phyloP scores from a whole-genome alignment of 345 rosid species.

The Arabidopsis arenosa region DNA sequence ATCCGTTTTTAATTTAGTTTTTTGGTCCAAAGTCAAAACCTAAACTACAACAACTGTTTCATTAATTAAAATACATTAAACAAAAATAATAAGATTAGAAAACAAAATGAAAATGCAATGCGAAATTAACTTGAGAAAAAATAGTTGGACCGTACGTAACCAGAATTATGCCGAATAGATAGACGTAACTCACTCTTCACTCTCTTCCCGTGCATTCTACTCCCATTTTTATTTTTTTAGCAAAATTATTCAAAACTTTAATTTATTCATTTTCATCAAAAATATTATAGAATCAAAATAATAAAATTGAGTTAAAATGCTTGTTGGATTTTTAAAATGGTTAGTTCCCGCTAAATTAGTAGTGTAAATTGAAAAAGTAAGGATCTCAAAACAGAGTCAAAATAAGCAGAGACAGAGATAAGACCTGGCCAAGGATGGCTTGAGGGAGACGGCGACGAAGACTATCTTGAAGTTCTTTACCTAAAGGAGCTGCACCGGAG shows the following conservation, averaged over 20 bases:
- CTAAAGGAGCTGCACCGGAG: constrained; percentile 96
- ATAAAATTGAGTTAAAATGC: neutral
- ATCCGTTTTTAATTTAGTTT: neutral
- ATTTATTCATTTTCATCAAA: neutral
- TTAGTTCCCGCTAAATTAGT: constrained; percentile 16
- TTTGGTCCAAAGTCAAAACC: constrained; percentile 21
- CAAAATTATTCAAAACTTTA: neutral
- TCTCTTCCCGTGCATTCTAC: constrained; percentile 44
- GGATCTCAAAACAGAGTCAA: neutral
- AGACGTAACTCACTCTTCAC: constrained; percentile 45
- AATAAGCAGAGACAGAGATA: neutral
- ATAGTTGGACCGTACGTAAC: constrained; percentile 30
- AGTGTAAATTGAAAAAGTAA: no score
- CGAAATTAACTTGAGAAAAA: constrained; percentile 31
- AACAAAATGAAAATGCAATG: neutral
- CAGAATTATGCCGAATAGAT: constrained; percentile 7
- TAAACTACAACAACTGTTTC: constrained; percentile 24
- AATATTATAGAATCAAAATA: neutral
- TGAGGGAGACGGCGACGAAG: constrained; percentile 71
- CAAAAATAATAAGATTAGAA: neutral
- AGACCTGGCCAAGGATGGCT: constrained; percentile 86
- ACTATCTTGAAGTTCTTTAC: constrained; percentile 84
- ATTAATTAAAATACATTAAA: neutral
- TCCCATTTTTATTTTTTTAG: neutral
- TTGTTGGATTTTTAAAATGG: neutral